phyloP scores from a whole-genome alignment of 176 grass and related monocot species.

The Alloteropsis semialata region DNA sequence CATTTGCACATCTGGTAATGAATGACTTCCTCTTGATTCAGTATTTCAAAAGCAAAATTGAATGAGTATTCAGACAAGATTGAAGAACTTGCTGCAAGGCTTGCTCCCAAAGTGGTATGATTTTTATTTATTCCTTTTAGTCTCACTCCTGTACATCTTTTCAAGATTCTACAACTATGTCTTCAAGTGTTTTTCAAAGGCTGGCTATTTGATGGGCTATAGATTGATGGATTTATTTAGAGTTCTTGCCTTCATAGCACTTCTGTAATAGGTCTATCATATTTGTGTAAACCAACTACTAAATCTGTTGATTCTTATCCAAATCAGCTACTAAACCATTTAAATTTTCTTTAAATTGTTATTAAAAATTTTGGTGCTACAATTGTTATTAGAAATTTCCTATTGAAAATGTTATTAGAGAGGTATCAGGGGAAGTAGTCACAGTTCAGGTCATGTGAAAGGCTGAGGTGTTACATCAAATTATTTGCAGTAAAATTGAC shows the following conservation, averaged over 20 bases:
- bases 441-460: background rate
- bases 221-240: no score
- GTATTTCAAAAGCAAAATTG: conserved; percentile 60
- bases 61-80: conserved; percentile 67
- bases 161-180: background rate
- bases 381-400: background rate
- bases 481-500: background rate
- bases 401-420: background rate
- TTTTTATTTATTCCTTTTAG: background rate
- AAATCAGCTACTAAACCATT: background rate
- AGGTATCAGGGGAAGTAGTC: background rate
- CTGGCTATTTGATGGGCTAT: background rate
- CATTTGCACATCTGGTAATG: background rate
- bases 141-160: background rate
- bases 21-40: conserved; percentile 14
- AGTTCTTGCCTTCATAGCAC: background rate
- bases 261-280: background rate
- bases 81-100: conserved; percentile 55
- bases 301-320: background rate
- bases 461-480: background rate
- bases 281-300: background rate
- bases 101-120: conserved; percentile 10
- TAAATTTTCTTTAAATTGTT: background rate
- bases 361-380: no score
- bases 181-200: background rate